phyloP scores from a whole-genome alignment of 768 basidiomycete species.

The Mycena epipterygia region DNA sequence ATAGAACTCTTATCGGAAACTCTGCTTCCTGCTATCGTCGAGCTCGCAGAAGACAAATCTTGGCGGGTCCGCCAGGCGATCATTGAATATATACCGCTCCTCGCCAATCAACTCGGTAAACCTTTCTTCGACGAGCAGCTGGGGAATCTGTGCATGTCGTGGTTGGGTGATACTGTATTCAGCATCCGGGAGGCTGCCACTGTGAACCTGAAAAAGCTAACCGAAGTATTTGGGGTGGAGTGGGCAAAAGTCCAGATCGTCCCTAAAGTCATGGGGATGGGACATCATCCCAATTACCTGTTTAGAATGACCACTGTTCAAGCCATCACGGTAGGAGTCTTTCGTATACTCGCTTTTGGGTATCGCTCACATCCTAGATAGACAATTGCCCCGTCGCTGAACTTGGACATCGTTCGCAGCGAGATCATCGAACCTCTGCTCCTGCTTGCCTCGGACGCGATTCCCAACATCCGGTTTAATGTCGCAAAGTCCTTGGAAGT shows the following conservation, averaged over 20 bases:
- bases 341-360: slow-evolving; percentile 16
- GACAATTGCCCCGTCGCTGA: slow-evolving; percentile 96
- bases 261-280: slow-evolving; percentile 98
- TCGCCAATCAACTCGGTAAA: slow-evolving; percentile 97
- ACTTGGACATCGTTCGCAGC: slow-evolving; percentile 83
- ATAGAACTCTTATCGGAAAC: slow-evolving; percentile 95
- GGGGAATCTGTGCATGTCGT: slow-evolving; percentile 97
- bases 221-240: slow-evolving; percentile 98
- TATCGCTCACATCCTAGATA: slow-evolving; percentile 47
- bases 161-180: slow-evolving; percentile 98
- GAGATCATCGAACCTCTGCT: slow-evolving; percentile 90
- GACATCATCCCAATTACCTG: slow-evolving; percentile 95
- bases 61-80: slow-evolving; percentile 99
- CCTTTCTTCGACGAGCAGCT: slow-evolving; percentile 98
- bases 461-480: slow-evolving; percentile 99
- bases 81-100: slow-evolving; percentile 99
- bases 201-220: slow-evolving; percentile 95
- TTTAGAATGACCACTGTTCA: slow-evolving; percentile 99
- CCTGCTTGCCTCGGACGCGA: slow-evolving; percentile 87
- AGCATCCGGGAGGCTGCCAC: slow-evolving; percentile 99
- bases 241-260: slow-evolving; percentile 96
- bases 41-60: slow-evolving; percentile 98
- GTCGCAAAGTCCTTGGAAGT: slow-evolving; percentile 96
- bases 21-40: slow-evolving; percentile 96
- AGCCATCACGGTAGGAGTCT: slow-evolving; percentile 87